Evolutionary conservation across 305 asterid genomes (phyloP).

Genomic region (Fraxinus xanthoxyloides): DNA sequence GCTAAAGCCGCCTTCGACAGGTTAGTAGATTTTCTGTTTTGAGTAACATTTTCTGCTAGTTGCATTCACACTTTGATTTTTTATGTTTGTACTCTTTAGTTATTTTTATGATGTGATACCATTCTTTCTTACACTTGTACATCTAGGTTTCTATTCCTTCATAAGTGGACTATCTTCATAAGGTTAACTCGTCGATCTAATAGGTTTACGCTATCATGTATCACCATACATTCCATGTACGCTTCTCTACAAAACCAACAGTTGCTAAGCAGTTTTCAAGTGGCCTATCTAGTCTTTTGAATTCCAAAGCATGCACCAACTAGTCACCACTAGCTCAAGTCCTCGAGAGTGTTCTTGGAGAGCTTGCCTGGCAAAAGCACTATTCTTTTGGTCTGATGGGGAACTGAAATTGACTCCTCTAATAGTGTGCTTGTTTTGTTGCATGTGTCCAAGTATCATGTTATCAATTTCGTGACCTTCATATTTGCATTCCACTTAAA

Average conservation of each 20-base stretch:
- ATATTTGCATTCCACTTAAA: not conserved
- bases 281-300: not conserved
- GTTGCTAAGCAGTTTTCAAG: not conserved
- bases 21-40: conserved; percentile 25
- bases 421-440: not conserved
- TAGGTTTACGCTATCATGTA: not conserved
- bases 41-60: not conserved
- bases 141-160: not conserved
- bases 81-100: not conserved
- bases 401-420: not conserved
- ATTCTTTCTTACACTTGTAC: not conserved
- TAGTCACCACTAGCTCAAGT: not conserved
- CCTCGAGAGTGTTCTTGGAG: not conserved
- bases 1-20: conserved; percentile 51
- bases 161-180: not conserved
- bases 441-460: not conserved
- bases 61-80: not conserved
- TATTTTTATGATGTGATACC: not conserved
- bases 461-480: not conserved
- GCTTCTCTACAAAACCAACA: not conserved
- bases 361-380: not conserved
- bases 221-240: not conserved
- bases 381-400: not conserved
- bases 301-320: not conserved
- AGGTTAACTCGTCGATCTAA: not conserved